phyloP scores from a whole-genome alignment of 441 rosid species.

The Arabidopsis hybrid region DNA sequence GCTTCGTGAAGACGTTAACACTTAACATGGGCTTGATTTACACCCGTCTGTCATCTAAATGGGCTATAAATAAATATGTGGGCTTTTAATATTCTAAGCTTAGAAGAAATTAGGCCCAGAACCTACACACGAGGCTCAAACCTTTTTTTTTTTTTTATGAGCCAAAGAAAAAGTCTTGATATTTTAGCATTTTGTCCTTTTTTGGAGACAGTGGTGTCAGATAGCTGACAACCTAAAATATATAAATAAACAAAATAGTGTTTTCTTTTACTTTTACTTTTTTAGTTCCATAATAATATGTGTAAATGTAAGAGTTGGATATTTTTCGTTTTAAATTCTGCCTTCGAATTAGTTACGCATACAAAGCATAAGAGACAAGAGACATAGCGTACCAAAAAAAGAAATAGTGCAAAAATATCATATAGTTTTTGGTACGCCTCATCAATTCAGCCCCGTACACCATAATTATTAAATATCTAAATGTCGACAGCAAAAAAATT shows the following conservation, averaged over 20 bases:
- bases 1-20: neutral
- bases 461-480: neutral
- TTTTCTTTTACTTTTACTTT: constrained; percentile 18
- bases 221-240: constrained; percentile 33
- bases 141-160: neutral
- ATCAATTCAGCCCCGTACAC: neutral
- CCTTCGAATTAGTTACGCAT: neutral
- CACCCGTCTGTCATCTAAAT: neutral
- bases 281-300: neutral
- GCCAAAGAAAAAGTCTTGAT: constrained; percentile 19
- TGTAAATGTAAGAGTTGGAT: neutral
- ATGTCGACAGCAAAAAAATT: neutral
- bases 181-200: constrained; percentile 37
- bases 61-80: neutral
- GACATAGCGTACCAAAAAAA: neutral
- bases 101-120: constrained; percentile 18
- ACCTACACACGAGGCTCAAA: neutral
- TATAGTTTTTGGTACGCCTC: neutral
- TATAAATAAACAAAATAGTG: neutral
- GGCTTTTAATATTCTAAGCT: neutral
- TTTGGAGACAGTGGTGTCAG: constrained; percentile 43
- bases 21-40: too few species aligned
- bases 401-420: neutral
- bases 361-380: constrained; percentile 11
- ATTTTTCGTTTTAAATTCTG: neutral